These are phyloP conservation scores for Calvatia gigantea DNA, from an alignment of 768 basidiomycete genomes.

Conservation along the genomic window DNA sequence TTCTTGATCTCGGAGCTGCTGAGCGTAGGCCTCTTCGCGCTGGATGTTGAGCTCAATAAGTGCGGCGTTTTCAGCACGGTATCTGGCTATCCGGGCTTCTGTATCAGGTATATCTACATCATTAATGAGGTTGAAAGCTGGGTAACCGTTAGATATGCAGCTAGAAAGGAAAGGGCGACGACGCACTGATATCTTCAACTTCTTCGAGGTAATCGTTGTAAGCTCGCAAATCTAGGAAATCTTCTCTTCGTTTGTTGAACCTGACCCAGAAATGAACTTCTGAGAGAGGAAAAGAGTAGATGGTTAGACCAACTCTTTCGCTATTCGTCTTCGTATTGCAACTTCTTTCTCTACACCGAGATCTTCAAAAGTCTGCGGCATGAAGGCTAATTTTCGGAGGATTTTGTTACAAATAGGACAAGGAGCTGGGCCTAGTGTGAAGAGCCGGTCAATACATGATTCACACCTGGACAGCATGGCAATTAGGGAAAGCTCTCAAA, in stretches of 20 bases:
- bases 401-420: conserved; percentile 92
- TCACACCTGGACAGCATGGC: conserved; percentile 96
- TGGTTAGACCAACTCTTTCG: conserved; percentile 67
- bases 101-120: conserved; percentile 78
- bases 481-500: conserved; percentile 5
- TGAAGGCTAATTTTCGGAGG: conserved; percentile 91
- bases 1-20: conserved; percentile 73
- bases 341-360: conserved; percentile 93
- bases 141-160: conserved; percentile 1
- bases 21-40: conserved; percentile 74
- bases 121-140: conserved; percentile 95
- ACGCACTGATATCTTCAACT: conserved; percentile 79
- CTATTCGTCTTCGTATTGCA: conserved; percentile 79
- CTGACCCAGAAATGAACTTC: conserved; percentile 35
- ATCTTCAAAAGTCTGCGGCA: conserved; percentile 93
- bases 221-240: conserved; percentile 72
- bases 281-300: not conserved
- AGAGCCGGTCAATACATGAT: conserved; percentile 94
- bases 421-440: conserved; percentile 92
- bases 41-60: conserved; percentile 82
- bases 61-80: conserved; percentile 77
- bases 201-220: conserved; percentile 97
- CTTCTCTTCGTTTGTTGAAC: conserved; percentile 91
- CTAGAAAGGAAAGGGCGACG: not conserved
- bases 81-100: conserved; percentile 76